These are phyloP conservation scores for Sporisorium iseilematis-ciliati DNA, from an alignment of 1,284 basidiomycete genomes.

Conservation along the genomic window DNA sequence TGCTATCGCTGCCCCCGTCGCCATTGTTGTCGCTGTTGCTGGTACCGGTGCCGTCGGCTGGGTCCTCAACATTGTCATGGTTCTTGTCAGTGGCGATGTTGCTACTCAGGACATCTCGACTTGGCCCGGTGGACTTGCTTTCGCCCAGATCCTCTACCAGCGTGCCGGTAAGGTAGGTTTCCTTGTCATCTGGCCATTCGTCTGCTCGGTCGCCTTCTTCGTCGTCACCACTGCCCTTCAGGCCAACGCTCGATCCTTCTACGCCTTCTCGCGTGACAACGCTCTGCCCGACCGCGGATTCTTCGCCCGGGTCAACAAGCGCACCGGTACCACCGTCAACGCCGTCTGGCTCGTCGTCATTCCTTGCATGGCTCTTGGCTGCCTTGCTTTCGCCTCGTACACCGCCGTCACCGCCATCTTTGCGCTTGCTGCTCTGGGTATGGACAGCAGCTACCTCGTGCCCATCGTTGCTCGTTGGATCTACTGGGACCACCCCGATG, in stretches of 20 bases:
- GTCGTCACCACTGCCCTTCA: conserved; percentile 77
- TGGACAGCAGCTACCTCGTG: conserved; percentile 76
- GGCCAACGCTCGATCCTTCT: conserved; percentile 86
- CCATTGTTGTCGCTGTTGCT: conserved; percentile 85
- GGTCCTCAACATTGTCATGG: conserved; percentile 74
- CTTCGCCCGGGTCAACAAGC: conserved; percentile 79
- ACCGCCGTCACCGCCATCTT: conserved; percentile 66
- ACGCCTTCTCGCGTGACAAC: conserved; percentile 88
- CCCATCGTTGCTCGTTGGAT: conserved; percentile 75
- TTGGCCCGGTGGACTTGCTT: conserved; percentile 67
- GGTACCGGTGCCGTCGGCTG: conserved; percentile 64
- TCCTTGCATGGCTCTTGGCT: conserved; percentile 61
- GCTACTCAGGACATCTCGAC: conserved; percentile 46
- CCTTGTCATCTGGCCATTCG: conserved; percentile 74
- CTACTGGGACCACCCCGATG: conserved; percentile 82
- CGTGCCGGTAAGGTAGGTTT: conserved; percentile 74
- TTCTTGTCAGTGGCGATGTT: conserved; percentile 78
- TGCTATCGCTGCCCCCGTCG: conserved; percentile 80
- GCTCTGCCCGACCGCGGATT: conserved; percentile 84
- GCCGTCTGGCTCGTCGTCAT: conserved; percentile 84
- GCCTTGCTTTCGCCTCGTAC: conserved; percentile 61
- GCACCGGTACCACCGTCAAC: conserved; percentile 79
- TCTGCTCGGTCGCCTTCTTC: conserved; percentile 68
- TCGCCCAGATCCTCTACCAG: conserved; percentile 64
- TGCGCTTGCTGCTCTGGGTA: conserved; percentile 78